phyloP scores from a whole-genome alignment of 139 green algal species.

The Chlamydomonas asymmetrica region DNA sequence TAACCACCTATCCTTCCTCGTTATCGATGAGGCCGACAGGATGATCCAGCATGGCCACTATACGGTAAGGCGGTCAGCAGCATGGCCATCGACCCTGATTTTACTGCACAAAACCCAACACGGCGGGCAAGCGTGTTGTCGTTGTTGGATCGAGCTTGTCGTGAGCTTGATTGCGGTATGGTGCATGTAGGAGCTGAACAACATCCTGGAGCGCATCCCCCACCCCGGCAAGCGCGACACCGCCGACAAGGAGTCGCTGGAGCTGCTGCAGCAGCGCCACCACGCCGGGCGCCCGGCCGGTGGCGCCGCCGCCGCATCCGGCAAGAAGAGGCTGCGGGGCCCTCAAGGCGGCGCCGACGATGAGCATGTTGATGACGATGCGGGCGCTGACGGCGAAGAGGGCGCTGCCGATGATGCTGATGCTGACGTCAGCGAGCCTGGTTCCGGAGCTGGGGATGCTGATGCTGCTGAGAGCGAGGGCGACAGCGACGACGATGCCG shows the following conservation, averaged over 20 bases:
- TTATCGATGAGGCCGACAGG: constrained; percentile 95
- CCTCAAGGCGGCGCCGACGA: no score
- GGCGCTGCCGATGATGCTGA: not conserved
- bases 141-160: not conserved
- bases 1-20: constrained; percentile 76
- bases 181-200: constrained; percentile 68
- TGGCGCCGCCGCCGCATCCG: no score
- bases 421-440: not conserved
- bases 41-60: constrained; percentile 84
- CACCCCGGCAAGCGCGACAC: constrained; percentile 20
- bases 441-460: not conserved
- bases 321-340: no score
- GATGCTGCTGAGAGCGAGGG: not conserved
- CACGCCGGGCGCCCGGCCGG: no score
- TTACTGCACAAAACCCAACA: not conserved
- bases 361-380: not conserved
- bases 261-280: constrained; percentile 4
- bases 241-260: constrained; percentile 37
- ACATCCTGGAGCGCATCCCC: constrained; percentile 79
- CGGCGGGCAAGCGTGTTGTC: not conserved
- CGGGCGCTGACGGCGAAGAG: not conserved
- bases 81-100: not conserved
- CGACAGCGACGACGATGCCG: not conserved
- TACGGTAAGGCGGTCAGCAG: constrained; percentile 28
- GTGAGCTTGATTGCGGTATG: not conserved